phyloP scores from a whole-genome alignment of 768 basidiomycete species.

The Leccinum fibrillosum region DNA sequence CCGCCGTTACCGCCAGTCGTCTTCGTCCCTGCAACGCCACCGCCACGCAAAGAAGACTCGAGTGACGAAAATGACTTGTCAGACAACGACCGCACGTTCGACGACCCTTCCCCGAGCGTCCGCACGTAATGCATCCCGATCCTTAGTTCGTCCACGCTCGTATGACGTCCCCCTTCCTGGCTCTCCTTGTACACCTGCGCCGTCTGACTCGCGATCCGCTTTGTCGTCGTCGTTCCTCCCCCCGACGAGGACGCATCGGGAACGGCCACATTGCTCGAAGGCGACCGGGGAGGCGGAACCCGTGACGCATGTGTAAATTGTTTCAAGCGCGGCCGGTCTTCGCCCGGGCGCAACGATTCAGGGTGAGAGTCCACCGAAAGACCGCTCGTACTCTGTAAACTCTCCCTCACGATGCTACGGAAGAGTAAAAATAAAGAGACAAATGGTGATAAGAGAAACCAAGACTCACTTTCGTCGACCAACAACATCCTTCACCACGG shows the following conservation, averaged over 20 bases:
- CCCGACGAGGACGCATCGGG: background rate
- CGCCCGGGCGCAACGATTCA: slow-evolving; percentile 27
- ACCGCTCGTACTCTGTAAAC: slow-evolving; percentile 42
- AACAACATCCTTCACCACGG: slow-evolving; percentile 18
- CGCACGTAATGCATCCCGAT: slow-evolving; percentile 72
- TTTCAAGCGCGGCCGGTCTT: slow-evolving; percentile 57
- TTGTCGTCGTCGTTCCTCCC: slow-evolving; percentile 23
- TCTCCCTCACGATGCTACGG: slow-evolving; percentile 49
- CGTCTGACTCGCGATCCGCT: slow-evolving; percentile 59
- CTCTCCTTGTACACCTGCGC: slow-evolving; percentile 53
- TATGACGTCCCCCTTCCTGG: slow-evolving; percentile 32
- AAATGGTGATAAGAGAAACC: background rate
- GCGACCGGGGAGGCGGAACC: slow-evolving; percentile 58
- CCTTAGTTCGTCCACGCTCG: slow-evolving; percentile 60
- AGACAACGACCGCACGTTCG: slow-evolving; percentile 32
- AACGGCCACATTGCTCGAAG: slow-evolving; percentile 23
- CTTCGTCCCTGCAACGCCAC: slow-evolving; percentile 25
- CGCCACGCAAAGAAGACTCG: slow-evolving; percentile 52
- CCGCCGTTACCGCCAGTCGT: background rate
- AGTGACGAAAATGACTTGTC: slow-evolving; percentile 57
- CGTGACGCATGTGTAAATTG: slow-evolving; percentile 69
- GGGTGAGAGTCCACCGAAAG: slow-evolving; percentile 36
- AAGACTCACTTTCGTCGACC: slow-evolving; percentile 22
- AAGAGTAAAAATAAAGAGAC: slow-evolving; percentile 18
- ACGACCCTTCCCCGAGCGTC: slow-evolving; percentile 56